Base-by-base conservation (phyloP, 768 basidiomycete genomes). In the Hypsizygus marmoreus region DNA sequence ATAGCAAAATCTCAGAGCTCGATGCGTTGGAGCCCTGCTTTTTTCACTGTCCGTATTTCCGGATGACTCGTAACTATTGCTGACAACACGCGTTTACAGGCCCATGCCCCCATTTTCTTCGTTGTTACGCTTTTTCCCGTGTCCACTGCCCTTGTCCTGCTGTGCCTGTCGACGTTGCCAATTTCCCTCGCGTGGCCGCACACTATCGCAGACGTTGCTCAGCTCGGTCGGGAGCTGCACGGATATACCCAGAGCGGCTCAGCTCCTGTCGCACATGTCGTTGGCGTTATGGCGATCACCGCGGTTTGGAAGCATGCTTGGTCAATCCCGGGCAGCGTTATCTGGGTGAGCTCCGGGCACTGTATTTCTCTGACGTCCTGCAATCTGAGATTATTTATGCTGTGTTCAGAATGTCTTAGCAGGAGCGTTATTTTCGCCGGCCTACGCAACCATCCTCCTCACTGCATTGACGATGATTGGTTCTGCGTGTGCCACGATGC, bases 291-390 rank as follows among this genome's bases (percentile, higher is more conserved):
- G 57, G 83, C 87, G 29, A 75, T 94, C 11, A 85, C 88, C 13
- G 90, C 91, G 4, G 71, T 92, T 22, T 97, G 93, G 92, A 97
- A 94, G 68, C 95, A 97, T 64, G 92, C 94, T 3, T 97, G 94
- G 95, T 94, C 91, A 49, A 81, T 97, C 47, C 95, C 95, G 7
- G 95, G 95, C 6, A 93, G 91, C 54, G 92, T 95, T 37, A 76
- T 95, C 38, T 86, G 94, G 86, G 90, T 90, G 51, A 45, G 84
- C 73, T 50, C 58, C 44, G 37, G 19, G 38, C 24, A 11, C 41
- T 41, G 22, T 49, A 45, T 49, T 32, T 61, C 49, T 33, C 34
- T 32, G 32, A 24, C n/a, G n/a, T n/a, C n/a, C 34, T 37, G 12
- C 7, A 10, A n/a, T 16, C 47, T 47, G 6, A 50, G 23, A 28